Percentiles rank a stretch among this genome's conserved stretches.
These are phyloP conservation scores for Naganishia friedmannii DNA, from an alignment of 768 basidiomycete genomes.

Conservation along the genomic window DNA sequence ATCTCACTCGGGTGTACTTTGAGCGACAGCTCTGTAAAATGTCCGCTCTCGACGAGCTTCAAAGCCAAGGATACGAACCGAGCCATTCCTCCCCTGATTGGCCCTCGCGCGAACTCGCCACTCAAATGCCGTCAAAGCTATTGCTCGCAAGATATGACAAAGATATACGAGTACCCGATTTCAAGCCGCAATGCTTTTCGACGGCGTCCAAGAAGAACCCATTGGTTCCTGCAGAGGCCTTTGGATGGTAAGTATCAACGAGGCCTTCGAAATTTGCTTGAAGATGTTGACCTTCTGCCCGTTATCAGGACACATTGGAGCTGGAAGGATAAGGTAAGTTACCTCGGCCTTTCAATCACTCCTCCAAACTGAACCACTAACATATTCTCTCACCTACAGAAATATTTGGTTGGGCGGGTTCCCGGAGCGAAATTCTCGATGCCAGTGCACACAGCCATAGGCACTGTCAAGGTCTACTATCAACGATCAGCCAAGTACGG, in stretches of 20 bases:
- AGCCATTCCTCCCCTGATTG: not conserved
- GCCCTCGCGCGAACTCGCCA: constrained; percentile 2
- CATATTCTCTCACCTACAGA: not conserved
- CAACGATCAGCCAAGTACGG: constrained; percentile 40
- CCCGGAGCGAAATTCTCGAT: constrained; percentile 42
- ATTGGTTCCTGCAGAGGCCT: constrained; percentile 12
- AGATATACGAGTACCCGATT: not conserved
- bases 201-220: constrained; percentile 19
- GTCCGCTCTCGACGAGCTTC: constrained; percentile 15
- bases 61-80: constrained; percentile 9
- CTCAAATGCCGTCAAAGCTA: constrained; percentile 10
- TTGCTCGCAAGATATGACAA: constrained; percentile 6
- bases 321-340: constrained; percentile 28
- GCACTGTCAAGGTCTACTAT: constrained; percentile 41
- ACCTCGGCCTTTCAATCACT: no score
- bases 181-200: constrained; percentile 23
- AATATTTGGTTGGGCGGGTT: constrained; percentile 41
- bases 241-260: constrained; percentile 7
- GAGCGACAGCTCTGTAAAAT: constrained; percentile 22
- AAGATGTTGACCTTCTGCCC: not conserved
- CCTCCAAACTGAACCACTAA: not conserved
- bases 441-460: constrained; percentile 38
- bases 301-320: constrained; percentile 16
- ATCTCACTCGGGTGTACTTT: constrained; percentile 24
- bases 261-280: not conserved